Evolutionary conservation across 768 basidiomycete genomes (phyloP), one percentile per base, ranked within the genome.

Genomic region (Boletales sp.): DNA sequence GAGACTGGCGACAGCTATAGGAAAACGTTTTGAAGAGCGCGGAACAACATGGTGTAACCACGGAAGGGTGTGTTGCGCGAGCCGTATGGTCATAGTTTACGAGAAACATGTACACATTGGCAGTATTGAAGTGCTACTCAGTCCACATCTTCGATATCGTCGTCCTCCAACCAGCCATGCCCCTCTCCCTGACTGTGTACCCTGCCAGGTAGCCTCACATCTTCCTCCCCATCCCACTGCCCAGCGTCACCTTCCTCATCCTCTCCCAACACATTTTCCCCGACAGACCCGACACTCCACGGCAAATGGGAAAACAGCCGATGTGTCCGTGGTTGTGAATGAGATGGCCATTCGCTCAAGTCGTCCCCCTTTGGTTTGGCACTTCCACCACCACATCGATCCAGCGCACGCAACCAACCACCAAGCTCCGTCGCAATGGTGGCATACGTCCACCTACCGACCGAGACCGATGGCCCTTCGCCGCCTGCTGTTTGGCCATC

Each of bases 401-500:
- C 76, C 41, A 72, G 61, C 5, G 78, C 79, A 53, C 78, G 79
- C 41, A 88, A 64, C 35, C 86, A 70, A 4, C 77, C 79, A 0
- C 86, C 84, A 3, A 84, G 65, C 49, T 84, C 84, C 34, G 75
- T 70, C 10, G 75, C 76, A 28, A 87, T 69, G n/a, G 73, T 74
- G 10, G 61, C 61, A 19, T 71, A 70, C 25, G 70, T 78, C 83
- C 83, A 88, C 33, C 70, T 75, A 17, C 75, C 72, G 15, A 60
- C 60, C 30, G 53, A 54, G 9, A 21, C 33, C 37, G 35, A 41
- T 30, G 49, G n/a, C 10, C 30, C 39, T 15, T 25, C 51, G 30
- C 41, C 50, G 14, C 45, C 51, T 14, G 30, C 51, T 14, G 30
- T 49, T 36, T 51, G 52, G 12, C 19, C 49, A 40, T 39, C 46